phyloP scores from a whole-genome alignment of 495 filamentous ascomycete genomes.

The Xylaria bambusicola region DNA sequence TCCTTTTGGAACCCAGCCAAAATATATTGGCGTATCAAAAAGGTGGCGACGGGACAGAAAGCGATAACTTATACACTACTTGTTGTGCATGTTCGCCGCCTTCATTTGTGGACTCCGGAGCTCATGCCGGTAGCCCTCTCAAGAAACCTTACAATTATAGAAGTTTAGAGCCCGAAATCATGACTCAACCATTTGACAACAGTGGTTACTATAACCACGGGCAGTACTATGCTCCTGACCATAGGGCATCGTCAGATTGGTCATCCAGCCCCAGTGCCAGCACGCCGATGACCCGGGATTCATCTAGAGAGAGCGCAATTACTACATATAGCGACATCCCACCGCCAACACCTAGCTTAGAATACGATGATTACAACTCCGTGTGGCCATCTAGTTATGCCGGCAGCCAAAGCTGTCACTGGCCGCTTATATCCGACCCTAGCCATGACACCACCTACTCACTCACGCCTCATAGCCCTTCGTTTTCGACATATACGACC shows the following conservation, averaged over 20 bases:
- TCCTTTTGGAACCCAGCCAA: not conserved
- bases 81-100: not conserved
- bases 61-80: not conserved
- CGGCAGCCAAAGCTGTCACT: not conserved
- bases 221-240: not conserved
- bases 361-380: not conserved
- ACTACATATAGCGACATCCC: not conserved
- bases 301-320: slow-evolving; percentile 6
- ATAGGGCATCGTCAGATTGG: slow-evolving; percentile 4
- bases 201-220: not conserved
- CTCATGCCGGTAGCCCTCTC: not conserved
- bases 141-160: not conserved
- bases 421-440: not conserved
- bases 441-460: not conserved
- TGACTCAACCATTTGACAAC: not conserved
- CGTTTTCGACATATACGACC: not conserved
- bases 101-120: not conserved
- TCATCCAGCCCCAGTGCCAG: not conserved
- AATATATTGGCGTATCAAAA: not conserved
- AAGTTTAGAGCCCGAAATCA: not conserved
- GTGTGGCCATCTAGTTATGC: not conserved
- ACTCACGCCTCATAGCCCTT: not conserved
- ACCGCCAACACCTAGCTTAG: not conserved
- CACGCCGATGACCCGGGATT: slow-evolving; percentile 15
- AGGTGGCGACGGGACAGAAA: not conserved